Conservation (phyloP, 768 basidiomycete species). For the Naganishia friedmannii region DNA sequence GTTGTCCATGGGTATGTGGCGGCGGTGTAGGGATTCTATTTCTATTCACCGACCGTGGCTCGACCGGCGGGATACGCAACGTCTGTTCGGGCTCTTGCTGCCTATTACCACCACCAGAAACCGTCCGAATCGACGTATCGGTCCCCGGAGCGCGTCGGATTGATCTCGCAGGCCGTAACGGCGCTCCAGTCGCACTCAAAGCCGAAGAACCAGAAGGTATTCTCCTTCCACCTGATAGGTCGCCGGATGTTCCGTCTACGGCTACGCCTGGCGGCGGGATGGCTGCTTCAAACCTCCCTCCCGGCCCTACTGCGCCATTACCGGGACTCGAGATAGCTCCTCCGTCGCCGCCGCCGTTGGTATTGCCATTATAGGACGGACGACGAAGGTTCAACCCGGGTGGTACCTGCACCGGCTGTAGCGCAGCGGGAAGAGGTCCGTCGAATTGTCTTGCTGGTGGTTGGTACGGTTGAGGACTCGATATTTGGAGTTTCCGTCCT, state of each 20-base stretch:
- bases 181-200: not conserved
- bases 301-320: not conserved
- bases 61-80: not conserved
- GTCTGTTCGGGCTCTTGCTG: not conserved
- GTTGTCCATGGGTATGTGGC: not conserved
- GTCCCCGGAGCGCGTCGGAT: not conserved
- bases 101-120: not conserved
- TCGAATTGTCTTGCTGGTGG: not conserved
- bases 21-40: not conserved
- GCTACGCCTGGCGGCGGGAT: not conserved
- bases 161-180: not conserved
- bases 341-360: constrained; percentile 37
- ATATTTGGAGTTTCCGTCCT: constrained; percentile 28
- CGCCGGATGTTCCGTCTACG: not conserved
- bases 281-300: constrained; percentile 23
- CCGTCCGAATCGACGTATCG: not conserved
- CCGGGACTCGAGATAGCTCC: constrained; percentile 15
- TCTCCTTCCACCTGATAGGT: not conserved
- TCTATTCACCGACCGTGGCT: not conserved
- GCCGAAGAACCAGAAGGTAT: not conserved
- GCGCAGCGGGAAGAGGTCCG: not conserved
- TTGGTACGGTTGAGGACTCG: constrained; percentile 30
- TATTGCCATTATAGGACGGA: constrained; percentile 4
- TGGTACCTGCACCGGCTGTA: constrained; percentile 16
- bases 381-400: not conserved